Base-by-base conservation (phyloP, 2,329 filamentous ascomycete species). In the Cytospora mali region DNA sequence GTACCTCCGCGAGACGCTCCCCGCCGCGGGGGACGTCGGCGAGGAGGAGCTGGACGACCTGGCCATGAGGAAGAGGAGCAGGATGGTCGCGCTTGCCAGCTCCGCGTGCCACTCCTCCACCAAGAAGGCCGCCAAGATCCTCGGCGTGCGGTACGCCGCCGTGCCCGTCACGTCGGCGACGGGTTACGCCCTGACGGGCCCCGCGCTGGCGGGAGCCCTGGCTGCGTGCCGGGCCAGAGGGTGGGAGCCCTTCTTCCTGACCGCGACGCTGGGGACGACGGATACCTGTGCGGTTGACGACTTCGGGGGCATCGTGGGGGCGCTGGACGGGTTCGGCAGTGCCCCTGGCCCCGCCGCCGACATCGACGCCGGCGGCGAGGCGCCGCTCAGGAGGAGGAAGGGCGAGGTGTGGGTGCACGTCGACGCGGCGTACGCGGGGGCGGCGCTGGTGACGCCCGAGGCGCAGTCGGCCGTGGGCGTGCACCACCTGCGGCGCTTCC, bases 401-500 rank as follows among this genome's bases (percentile, higher is more conserved):
- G 79, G 80, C 58, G 81, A 86, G 67, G 79, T 97, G 58, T 97
- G 94, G 93, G 89, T 97, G 23, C 94, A 98, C 76, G 86, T 97
- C 59, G 94, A 98, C 76, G 94, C 92, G 13, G 94, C 94, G 0
- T 97, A 96, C 75, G 94, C 94, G 0, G 94, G 94, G 2, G 88
- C 92, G 0, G 91, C 93, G 0, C 85, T 98, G 4, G 79, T 97
- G 4, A 88, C 90, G 25, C 89, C 92, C 3, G 92, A 96, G 74
- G 90, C 91, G 75, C 90, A 92, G 66, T 27, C 54, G 21, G 35
- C 66, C 14, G 64, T 66, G 6, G 58, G 62, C 29, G 69, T 71
- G 62, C 82, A 88, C 68, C 81, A 92, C 55, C 82, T 94, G 56
- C 77, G 81, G 1, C 77, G 81, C 25, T 93, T 96, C 73, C 91